phyloP scores from a whole-genome alignment of 352 stramenopile species.

The Globisporangium radiosum region DNA sequence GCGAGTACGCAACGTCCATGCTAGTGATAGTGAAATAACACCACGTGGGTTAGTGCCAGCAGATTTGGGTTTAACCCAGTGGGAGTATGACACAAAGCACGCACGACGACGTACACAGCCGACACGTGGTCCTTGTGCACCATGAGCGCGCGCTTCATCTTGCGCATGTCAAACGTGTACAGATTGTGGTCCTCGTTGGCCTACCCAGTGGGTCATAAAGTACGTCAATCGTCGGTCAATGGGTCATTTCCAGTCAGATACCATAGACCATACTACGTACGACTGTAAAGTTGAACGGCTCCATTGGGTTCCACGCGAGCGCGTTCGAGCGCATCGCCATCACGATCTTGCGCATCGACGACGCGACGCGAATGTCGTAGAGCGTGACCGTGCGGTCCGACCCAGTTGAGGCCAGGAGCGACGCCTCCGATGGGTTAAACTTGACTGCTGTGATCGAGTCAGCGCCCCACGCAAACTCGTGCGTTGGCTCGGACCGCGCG shows the following conservation, averaged over 20 bases:
- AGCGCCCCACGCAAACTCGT: slow-evolving; percentile 90
- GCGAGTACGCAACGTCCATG: slow-evolving; percentile 96
- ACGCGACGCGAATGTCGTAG: slow-evolving; percentile 90
- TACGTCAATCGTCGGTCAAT: background rate
- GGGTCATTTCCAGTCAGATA: background rate
- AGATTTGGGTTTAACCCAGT: no score
- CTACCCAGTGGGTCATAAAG: slow-evolving; percentile 15
- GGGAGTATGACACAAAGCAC: no score
- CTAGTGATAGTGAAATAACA: slow-evolving; percentile 16
- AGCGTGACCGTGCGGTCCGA: slow-evolving; percentile 91
- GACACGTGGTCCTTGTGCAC: slow-evolving; percentile 99
- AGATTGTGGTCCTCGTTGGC: slow-evolving; percentile 99
- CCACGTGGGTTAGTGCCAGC: background rate
- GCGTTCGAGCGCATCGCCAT: slow-evolving; percentile 95
- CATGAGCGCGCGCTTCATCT: slow-evolving; percentile 89
- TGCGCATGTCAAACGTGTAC: slow-evolving; percentile 99
- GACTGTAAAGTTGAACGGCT: slow-evolving; percentile 98
- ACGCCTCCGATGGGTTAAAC: slow-evolving; percentile 95
- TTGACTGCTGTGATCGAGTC: slow-evolving; percentile 93
- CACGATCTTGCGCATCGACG: slow-evolving; percentile 96
- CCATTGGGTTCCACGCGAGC: slow-evolving; percentile 98
- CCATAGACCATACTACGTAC: slow-evolving; percentile 22
- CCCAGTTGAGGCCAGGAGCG: slow-evolving; percentile 93
- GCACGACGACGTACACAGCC: slow-evolving; percentile 81
- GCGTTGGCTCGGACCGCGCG: slow-evolving; percentile 88